Base-by-base conservation (phyloP, 169 alveolate genomes). In the Neospora caninum region DNA sequence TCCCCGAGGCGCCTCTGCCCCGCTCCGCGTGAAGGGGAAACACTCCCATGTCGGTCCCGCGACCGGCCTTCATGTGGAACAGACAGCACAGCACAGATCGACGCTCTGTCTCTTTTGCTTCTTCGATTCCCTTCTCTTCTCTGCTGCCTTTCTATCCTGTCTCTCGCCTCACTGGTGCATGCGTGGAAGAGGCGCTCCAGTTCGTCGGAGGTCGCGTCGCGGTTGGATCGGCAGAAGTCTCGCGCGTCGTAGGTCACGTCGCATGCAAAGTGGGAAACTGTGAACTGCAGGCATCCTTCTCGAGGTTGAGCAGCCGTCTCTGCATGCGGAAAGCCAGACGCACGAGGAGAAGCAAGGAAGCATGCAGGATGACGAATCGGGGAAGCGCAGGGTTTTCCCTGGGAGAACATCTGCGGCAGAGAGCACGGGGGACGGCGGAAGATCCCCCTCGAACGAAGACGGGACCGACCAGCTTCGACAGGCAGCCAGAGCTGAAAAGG, bases 241-340 rank as follows among this genome's bases (percentile, higher is more conserved):
- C 86, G 86, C n/a, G 45, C 86, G 86, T 78, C 86, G 86, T 78
- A 78, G 45, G 86, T 36, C 27, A 78, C 86, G 45, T 78, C 86
- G 86, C 86, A 78, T 20, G 86, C 86, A n/a, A 78, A 78, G 27
- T 78, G 86, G 10, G 86, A 78, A 10, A 78, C 86, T n/a, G 86
- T 78, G 45, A 78, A 78, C 39, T 38, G 45, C 39, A 78, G 86
- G 39, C 43, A 29, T 64, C 73, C 73, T 69, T 29, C 82, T 4
- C 42, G 39, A 6, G 82, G 22, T 2, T 7, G 58, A 7, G 25
- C 73, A 1, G 34, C n/a, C n/a, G 34, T 64, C 73, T 64, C 73
- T 64, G 34, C 73, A 22, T 29, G 31, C 73, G n/a, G n/a, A n/a
- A n/a, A n/a, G n/a, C n/a, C n/a, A n/a, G n/a, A n/a, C n/a, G n/a